Conservation (phyloP, 495 filamentous ascomycete species). For the Aspergillus ellipticus region DNA sequence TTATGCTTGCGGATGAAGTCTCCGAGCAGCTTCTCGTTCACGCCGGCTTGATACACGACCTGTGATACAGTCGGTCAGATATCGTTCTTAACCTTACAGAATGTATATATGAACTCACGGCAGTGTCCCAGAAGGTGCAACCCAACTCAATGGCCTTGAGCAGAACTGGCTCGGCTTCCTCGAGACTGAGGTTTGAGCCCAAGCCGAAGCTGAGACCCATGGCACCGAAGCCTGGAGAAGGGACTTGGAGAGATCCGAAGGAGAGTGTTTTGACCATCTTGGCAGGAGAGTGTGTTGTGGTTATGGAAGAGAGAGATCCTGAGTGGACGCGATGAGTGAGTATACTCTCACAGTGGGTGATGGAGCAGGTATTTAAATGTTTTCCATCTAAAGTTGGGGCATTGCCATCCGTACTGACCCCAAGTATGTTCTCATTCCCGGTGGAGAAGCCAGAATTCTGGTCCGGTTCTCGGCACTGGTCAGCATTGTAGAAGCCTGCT, state of each 20-base stretch:
- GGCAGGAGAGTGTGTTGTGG: neutral
- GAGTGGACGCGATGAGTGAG: no score
- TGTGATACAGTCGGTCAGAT: conserved; percentile 2
- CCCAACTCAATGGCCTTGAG: conserved; percentile 49
- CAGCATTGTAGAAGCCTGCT: no score
- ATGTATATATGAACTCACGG: conserved; percentile 23
- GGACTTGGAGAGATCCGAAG: conserved; percentile 37
- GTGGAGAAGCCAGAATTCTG: no score
- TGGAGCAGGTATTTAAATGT: no score
- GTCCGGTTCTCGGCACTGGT: no score
- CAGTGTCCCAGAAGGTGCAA: conserved; percentile 53
- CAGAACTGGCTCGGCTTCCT: conserved; percentile 48
- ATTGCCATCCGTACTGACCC: no score
- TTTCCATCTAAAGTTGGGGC: no score
- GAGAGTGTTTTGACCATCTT: conserved; percentile 44
- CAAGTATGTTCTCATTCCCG: no score
- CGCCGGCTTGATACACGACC: conserved; percentile 46
- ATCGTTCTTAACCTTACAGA: neutral
- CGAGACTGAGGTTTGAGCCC: conserved; percentile 37
- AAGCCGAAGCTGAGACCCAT: conserved; percentile 44
- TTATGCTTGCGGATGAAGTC: conserved; percentile 53
- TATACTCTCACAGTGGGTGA: no score
- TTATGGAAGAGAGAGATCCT: no score
- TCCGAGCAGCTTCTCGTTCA: conserved; percentile 49
- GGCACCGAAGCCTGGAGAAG: conserved; percentile 43